Evolutionary conservation across 441 rosid species (phyloP).

Genomic region (Aleurites moluccanus): DNA sequence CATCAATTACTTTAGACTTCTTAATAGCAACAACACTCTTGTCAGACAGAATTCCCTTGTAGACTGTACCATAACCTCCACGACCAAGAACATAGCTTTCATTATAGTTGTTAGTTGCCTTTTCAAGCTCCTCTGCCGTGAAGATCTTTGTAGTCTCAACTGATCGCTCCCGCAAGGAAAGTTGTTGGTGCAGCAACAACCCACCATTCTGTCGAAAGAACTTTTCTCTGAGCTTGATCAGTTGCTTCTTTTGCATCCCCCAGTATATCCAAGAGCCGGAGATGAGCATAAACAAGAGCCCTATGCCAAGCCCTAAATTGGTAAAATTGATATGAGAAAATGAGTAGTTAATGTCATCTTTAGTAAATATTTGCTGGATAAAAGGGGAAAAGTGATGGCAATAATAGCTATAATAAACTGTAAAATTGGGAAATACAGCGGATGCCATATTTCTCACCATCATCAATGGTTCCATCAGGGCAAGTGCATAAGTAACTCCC

Average conservation of each 20-base stretch:
- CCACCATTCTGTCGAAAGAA: conserved; percentile 31
- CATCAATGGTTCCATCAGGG: conserved; percentile 7
- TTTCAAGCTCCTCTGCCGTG: conserved; percentile 17
- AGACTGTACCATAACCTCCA: conserved; percentile 36
- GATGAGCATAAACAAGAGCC: conserved; percentile 18
- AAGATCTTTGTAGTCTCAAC: conserved; percentile 24
- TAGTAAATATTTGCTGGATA: too few relatives aligned
- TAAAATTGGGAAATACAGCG: conserved; percentile 7
- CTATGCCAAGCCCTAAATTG: conserved; percentile 20
- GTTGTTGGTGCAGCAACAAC: conserved; percentile 6
- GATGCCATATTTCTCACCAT: background rate
- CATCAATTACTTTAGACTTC: conserved; percentile 26
- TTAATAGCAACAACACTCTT: conserved; percentile 30
- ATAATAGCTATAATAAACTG: background rate
- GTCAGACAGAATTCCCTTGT: conserved; percentile 32
- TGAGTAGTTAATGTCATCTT: too few relatives aligned
- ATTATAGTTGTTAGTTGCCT: conserved; percentile 29
- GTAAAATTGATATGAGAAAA: too few relatives aligned
- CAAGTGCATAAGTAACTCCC: conserved; percentile 27
- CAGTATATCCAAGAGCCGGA: conserved; percentile 7
- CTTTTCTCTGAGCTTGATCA: conserved; percentile 29
- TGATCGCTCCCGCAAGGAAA: conserved; percentile 8
- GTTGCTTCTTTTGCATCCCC: conserved; percentile 23
- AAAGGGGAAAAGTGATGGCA: too few relatives aligned
- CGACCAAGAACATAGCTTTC: conserved; percentile 26